A percentile compares a stretch with the other conserved stretches of the same genome.
Evolutionary conservation across 129 eudicot species (phyloP).

Genomic region (Ambrosia artemisiifolia): DNA sequence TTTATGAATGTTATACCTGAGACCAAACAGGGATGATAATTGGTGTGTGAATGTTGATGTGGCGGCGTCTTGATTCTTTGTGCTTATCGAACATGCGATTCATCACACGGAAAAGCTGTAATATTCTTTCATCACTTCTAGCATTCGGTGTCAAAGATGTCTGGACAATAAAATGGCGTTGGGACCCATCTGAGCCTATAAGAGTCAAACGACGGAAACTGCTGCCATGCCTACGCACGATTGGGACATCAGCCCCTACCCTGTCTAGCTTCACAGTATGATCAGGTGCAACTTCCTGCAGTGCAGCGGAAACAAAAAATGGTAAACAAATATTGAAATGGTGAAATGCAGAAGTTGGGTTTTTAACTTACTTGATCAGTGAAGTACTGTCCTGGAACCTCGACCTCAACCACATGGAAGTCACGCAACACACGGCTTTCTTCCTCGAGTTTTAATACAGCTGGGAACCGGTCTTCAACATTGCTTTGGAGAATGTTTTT

Average conservation of each 20-base stretch:
- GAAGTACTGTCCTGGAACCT: constrained; percentile 45
- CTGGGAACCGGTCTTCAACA: constrained; percentile 98
- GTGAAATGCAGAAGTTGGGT: neutral
- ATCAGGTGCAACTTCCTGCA: constrained; percentile 98
- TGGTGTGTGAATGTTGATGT: constrained; percentile 95
- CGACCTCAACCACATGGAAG: constrained; percentile 96
- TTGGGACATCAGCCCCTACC: constrained; percentile 93
- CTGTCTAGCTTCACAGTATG: constrained; percentile 96
- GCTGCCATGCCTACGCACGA: constrained; percentile 98
- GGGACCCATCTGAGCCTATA: constrained; percentile 98
- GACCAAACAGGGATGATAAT: constrained; percentile 99
- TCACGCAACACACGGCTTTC: constrained; percentile 98
- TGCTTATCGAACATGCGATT: constrained; percentile 97
- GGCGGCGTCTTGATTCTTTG: constrained; percentile 95
- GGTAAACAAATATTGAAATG: neutral
- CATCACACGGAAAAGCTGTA: constrained; percentile 98
- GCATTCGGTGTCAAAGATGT: constrained; percentile 98
- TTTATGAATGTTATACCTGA: constrained; percentile 50
- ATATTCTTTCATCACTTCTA: constrained; percentile 91
- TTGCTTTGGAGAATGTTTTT: constrained; percentile 95
- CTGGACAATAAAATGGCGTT: constrained; percentile 98
- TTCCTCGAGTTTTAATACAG: constrained; percentile 93
- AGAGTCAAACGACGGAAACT: constrained; percentile 95
- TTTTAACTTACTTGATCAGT: constrained; percentile 28
- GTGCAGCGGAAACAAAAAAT: neutral